Percentiles rank a stretch among this genome's conserved stretches.
Conservation (phyloP, 768 basidiomycete species). For the Mycena leptocephala region DNA sequence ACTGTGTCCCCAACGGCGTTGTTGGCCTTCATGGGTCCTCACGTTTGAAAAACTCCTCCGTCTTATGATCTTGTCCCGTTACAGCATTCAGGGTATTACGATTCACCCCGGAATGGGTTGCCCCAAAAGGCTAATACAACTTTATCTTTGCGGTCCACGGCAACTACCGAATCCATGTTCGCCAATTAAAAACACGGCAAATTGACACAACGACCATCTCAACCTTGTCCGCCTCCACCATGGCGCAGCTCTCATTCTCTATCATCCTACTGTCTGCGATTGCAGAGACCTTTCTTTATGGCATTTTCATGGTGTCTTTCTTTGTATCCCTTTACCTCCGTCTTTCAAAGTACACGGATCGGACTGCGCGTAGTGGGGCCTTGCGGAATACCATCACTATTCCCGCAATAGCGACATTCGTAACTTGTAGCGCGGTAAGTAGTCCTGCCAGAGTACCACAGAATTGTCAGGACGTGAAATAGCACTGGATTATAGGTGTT, state of each 20-base stretch:
- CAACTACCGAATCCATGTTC: not conserved
- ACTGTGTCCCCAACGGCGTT: not conserved
- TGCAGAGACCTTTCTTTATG: not conserved
- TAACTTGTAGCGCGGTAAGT: not conserved
- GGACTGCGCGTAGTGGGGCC: not conserved
- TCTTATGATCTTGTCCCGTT: not conserved
- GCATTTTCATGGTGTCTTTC: not conserved
- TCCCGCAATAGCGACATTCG: not conserved
- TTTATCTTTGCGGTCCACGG: not conserved
- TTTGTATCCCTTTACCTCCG: not conserved
- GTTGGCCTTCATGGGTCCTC: not conserved
- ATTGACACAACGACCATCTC: not conserved
- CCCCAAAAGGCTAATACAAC: not conserved
- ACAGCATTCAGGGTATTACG: not conserved
- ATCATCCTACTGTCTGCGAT: not conserved
- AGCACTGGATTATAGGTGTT: constrained; percentile 8
- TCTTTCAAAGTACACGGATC: constrained; percentile 1
- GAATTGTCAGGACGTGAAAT: not conserved
- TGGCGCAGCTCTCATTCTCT: not conserved
- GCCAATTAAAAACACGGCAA: not conserved
- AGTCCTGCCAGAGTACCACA: not conserved
- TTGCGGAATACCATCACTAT: not conserved
- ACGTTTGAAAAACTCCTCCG: not conserved
- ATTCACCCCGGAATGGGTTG: not conserved
- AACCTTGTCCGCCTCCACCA: not conserved